Evolutionary conservation across 352 stramenopile species (phyloP), one percentile per base, ranked within the genome.

Genomic region (Thalassiosira mediterranea): DNA sequence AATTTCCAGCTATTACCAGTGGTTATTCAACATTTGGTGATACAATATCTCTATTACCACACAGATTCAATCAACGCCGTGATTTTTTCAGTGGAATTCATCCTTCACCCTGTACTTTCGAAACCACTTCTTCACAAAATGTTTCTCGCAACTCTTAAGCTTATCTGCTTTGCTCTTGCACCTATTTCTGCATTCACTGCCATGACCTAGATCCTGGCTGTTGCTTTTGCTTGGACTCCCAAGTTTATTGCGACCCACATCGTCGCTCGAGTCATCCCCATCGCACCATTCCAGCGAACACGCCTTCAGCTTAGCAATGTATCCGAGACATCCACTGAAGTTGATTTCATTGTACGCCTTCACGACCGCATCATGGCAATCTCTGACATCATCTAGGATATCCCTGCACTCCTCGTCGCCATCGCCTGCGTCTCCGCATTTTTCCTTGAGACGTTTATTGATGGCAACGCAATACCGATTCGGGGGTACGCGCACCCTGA

Each of bases 261-360:
- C 42, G 4, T 28, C 26, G 17, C 59, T 57, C 17, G 40, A 56
- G 31, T 60, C 32, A 53, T 47, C 58, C 11, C 51, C 68, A 10
- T 44, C 21, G 46, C 68, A 75, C 11, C 34, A 57, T 62, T 38
- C 13, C 25, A 49, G 28, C 0, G 19, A 47, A 32, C 68, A 77
- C 26, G 54, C 40, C 21, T 59, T 31, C 13, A 62, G 49, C 4
- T 49, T 15, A 23, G 56, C 46, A 40, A 21, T 72, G 31, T 53
- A 34, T 31, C 63, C 62, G 15, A 77, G 25, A 49, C 59, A 71
- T 47, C 8, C n/a, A n/a, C n/a, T 60, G 11, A 61, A 53, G 34
- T 71, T 71, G 13, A 77, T 61, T 61, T 61, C 34, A 21, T 46
- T 38, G 21, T 71, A 65, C 21, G 68, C 68, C 10, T 28, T 40